Conservation (phyloP, 2,329 filamentous ascomycete species). For the Plenodomus lindquistii region DNA sequence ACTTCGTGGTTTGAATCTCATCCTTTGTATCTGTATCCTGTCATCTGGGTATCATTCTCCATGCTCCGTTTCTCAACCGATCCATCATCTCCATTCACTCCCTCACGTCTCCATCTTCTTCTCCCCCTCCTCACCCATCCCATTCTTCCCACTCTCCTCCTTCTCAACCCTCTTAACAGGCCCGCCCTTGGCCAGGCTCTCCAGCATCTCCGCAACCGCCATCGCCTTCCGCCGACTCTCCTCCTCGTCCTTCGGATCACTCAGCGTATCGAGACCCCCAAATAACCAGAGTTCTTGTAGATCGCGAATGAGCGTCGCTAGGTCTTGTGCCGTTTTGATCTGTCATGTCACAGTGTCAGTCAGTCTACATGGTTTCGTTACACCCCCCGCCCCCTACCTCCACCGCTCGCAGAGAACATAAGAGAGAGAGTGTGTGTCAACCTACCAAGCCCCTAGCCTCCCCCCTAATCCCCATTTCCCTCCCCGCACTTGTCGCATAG, state of each 20-base stretch:
- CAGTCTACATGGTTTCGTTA: neutral
- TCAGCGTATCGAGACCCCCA: slow-evolving; percentile 63
- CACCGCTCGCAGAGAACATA: neutral
- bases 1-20: too few species aligned
- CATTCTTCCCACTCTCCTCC: neutral
- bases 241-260: slow-evolving; percentile 32
- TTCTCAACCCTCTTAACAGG: slow-evolving; percentile 2
- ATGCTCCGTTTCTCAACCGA: too few species aligned
- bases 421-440: slow-evolving; percentile 10
- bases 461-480: slow-evolving; percentile 61
- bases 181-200: slow-evolving; percentile 20
- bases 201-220: slow-evolving; percentile 26
- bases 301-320: slow-evolving; percentile 62
- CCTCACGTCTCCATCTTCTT: neutral
- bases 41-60: neutral
- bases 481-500: slow-evolving; percentile 59
- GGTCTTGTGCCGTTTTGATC: slow-evolving; percentile 66
- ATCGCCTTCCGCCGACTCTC: slow-evolving; percentile 20
- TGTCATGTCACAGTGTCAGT: neutral
- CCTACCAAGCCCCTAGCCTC: slow-evolving; percentile 63
- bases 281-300: slow-evolving; percentile 71
- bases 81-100: too few species aligned
- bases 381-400: neutral
- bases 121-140: neutral
- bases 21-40: too few species aligned